Conservation (phyloP, 2,329 filamentous ascomycete genomes). For the Hymenoscyphus infarciens region DNA sequence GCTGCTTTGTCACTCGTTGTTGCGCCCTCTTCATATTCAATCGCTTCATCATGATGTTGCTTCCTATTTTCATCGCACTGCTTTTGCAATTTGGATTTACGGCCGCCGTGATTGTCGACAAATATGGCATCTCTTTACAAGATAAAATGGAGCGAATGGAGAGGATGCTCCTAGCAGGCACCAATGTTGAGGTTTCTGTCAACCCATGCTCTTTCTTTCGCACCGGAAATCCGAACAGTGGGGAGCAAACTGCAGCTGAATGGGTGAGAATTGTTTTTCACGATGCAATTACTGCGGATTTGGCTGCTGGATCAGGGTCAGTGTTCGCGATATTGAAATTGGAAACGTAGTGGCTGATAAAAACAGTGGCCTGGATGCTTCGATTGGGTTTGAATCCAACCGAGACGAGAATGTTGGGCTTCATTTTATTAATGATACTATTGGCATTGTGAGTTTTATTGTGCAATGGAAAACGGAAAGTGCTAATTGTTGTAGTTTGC, state of each 20-base stretch:
- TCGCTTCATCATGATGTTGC: neutral
- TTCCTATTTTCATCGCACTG: slow-evolving; percentile 3
- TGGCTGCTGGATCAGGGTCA: slow-evolving; percentile 19
- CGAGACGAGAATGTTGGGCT: slow-evolving; percentile 21
- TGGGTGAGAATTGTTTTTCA: slow-evolving; percentile 26
- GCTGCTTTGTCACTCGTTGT: too few relatives aligned
- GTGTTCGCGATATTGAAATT: neutral
- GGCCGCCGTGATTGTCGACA: slow-evolving; percentile 10
- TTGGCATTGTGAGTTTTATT: slow-evolving; percentile 9
- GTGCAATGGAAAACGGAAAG: neutral
- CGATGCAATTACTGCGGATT: slow-evolving; percentile 20
- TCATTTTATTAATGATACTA: slow-evolving; percentile 11
- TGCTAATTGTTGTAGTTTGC: neutral
- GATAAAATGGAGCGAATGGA: slow-evolving; percentile 20
- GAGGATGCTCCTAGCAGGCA: slow-evolving; percentile 14
- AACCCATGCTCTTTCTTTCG: slow-evolving; percentile 16
- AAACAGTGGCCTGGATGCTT: slow-evolving; percentile 24
- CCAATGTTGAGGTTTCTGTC: slow-evolving; percentile 16
- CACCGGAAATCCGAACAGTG: slow-evolving; percentile 14
- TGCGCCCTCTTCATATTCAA: too few relatives aligned
- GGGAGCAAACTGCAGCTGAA: slow-evolving; percentile 22
- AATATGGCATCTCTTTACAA: slow-evolving; percentile 17
- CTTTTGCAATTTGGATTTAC: slow-evolving; percentile 13
- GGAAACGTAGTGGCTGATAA: neutral
- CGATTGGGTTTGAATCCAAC: slow-evolving; percentile 20